phyloP scores from a whole-genome alignment of 768 basidiomycete genomes.

The Myochromella boudieri region DNA sequence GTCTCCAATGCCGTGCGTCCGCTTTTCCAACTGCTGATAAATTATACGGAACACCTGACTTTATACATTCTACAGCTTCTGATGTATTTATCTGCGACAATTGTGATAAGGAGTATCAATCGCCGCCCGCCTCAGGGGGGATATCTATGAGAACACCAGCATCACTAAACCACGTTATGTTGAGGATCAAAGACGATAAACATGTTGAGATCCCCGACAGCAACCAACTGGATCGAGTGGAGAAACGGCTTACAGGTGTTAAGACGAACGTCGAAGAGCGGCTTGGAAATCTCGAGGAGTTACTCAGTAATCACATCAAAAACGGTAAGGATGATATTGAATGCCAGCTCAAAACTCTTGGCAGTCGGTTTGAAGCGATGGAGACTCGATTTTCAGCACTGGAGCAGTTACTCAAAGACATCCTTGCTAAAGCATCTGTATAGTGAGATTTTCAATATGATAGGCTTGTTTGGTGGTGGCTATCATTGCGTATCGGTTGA shows the following conservation, averaged over 20 bases:
- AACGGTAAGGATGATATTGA: neutral
- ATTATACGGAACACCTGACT: no score
- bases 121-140: neutral
- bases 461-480: no score
- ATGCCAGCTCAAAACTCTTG: neutral
- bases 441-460: no score
- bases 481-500: no score
- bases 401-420: neutral
- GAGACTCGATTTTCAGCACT: neutral
- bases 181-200: neutral
- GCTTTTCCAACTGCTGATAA: neutral
- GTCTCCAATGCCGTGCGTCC: neutral
- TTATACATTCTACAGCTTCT: neutral
- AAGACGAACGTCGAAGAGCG: neutral
- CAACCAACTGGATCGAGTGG: neutral
- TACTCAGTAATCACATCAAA: neutral
- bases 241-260: slow-evolving; percentile 1
- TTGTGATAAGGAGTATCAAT: neutral
- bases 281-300: neutral
- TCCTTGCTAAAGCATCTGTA: neutral
- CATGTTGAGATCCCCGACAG: neutral
- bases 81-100: slow-evolving; percentile 1
- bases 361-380: neutral
- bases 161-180: neutral
- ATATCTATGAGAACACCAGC: neutral